Evolutionary conservation across 768 basidiomycete species (phyloP).

Genomic region (Leccinum aurantiacum): DNA sequence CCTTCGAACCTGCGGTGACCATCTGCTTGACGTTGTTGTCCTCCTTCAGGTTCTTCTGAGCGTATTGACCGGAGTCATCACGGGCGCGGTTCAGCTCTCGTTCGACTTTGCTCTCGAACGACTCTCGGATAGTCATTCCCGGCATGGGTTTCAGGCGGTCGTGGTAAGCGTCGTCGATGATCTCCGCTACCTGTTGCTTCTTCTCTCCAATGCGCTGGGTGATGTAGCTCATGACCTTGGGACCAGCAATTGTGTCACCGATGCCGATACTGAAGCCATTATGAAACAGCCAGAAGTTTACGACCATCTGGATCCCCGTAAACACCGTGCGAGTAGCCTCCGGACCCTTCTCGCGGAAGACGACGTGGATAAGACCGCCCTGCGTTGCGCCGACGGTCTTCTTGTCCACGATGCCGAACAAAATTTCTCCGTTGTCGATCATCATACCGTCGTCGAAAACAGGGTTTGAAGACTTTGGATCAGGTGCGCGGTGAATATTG

Average conservation of each 20-base stretch:
- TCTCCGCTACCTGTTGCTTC: slow-evolving; percentile 73
- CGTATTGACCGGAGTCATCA: slow-evolving; percentile 92
- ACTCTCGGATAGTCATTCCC: slow-evolving; percentile 99
- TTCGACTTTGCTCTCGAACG: slow-evolving; percentile 92
- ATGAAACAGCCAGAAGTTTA: slow-evolving; percentile 99
- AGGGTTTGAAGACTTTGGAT: slow-evolving; percentile 76
- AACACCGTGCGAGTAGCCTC: slow-evolving; percentile 89
- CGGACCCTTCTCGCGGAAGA: slow-evolving; percentile 96
- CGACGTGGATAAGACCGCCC: slow-evolving; percentile 93
- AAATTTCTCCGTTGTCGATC: slow-evolving; percentile 94
- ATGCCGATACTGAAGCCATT: slow-evolving; percentile 99
- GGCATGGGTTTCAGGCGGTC: slow-evolving; percentile 88
- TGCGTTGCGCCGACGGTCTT: slow-evolving; percentile 97
- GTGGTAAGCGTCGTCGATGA: slow-evolving; percentile 81
- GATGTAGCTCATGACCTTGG: slow-evolving; percentile 83
- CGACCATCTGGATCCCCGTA: slow-evolving; percentile 90
- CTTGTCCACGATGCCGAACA: slow-evolving; percentile 96
- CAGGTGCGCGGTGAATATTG: slow-evolving; percentile 83
- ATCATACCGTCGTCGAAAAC: slow-evolving; percentile 92
- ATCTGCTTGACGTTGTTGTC: slow-evolving; percentile 99
- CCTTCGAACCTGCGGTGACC: slow-evolving; percentile 99
- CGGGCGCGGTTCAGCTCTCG: slow-evolving; percentile 91
- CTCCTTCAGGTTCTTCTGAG: slow-evolving; percentile 96
- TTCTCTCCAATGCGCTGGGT: slow-evolving; percentile 77
- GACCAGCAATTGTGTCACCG: slow-evolving; percentile 96